Evolutionary conservation across 345 rosid species (phyloP), one percentile per base, ranked within the genome.

Genomic region (Pistacia integerrima): DNA sequence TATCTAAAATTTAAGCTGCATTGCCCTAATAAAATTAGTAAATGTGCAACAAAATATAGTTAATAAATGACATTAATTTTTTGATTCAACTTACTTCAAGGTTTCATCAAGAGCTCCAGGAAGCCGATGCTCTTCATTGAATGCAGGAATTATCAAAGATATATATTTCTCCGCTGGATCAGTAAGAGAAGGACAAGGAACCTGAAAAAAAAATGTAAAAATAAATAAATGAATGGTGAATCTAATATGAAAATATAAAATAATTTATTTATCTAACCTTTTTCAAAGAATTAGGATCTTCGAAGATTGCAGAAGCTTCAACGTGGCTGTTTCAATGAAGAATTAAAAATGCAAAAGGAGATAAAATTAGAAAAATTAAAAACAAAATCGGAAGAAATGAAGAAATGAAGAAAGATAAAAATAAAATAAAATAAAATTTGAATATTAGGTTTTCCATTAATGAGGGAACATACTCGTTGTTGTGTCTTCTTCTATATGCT

Each of bases 61-160:
- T 13, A 8, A 49, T 49, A 49, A 49, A 12, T 13, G 0, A 54
- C 4, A 13, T 54, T 13, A 54, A 16, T 51, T 51, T 14, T 51
- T 7, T 48, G 57, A 12, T 65, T 48, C 1, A 77, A 87, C 93
- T 76, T 85, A 96, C 98, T 83, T 88, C 88, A 96, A 86, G 25
- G 97, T 89, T 86, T 95, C 99, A 77, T 87, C 90, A 64, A 95
- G 94, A 49, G 97, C 94, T 49, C 82, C 89, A 74, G 98, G 98
- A 81, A 95, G 99, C 73, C 99, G 90, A 73, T 84, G 86, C 84
- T 93, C 98, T 81, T 95, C 99, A 63, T 95, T 95, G 74, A 61
- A 93, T 4, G 99, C 99, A 13, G 99, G 99, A 81, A 95, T 84
- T 68, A 95, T 87, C 77, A 95, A 76, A 11, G 99, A 92, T 49